phyloP scores from a whole-genome alignment of 1,284 basidiomycete species.

The Fistulinella staudtii region DNA sequence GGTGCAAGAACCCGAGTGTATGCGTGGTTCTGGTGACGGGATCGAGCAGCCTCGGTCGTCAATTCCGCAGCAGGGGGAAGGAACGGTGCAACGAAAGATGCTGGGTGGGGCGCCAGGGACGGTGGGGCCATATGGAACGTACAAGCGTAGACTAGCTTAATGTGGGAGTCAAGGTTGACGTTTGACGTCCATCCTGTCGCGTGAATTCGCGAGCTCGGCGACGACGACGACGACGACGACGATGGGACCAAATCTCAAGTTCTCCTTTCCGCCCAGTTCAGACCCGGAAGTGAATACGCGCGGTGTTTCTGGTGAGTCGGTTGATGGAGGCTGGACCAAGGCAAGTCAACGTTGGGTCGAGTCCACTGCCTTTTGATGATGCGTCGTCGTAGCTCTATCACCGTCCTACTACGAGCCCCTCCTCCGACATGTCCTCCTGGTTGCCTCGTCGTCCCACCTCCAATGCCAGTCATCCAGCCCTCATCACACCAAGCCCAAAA shows the following conservation, averaged over 20 bases:
- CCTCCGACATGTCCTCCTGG: conserved; percentile 21
- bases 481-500: conserved; percentile 4
- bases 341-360: too few species aligned
- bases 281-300: too few species aligned
- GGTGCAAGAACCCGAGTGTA: neutral
- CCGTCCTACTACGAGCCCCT: conserved; percentile 8
- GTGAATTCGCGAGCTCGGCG: too few species aligned
- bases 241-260: conserved; percentile 3
- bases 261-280: conserved; percentile 7
- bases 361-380: too few species aligned
- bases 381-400: too few species aligned
- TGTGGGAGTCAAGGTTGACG: conserved; percentile 16
- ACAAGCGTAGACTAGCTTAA: conserved; percentile 30
- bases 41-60: too few species aligned
- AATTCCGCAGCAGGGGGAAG: too few species aligned
- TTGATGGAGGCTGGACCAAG: conserved; percentile 21
- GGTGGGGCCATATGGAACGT: conserved; percentile 45
- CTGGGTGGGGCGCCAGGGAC: conserved; percentile 41
- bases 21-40: too few species aligned
- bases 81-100: conserved; percentile 32
- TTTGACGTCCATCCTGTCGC: neutral
- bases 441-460: conserved; percentile 20
- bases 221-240: conserved; percentile 3
- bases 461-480: neutral
- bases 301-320: conserved; percentile 17